phyloP scores from a whole-genome alignment of 106 monocot species.

The Gastrodia elata region DNA sequence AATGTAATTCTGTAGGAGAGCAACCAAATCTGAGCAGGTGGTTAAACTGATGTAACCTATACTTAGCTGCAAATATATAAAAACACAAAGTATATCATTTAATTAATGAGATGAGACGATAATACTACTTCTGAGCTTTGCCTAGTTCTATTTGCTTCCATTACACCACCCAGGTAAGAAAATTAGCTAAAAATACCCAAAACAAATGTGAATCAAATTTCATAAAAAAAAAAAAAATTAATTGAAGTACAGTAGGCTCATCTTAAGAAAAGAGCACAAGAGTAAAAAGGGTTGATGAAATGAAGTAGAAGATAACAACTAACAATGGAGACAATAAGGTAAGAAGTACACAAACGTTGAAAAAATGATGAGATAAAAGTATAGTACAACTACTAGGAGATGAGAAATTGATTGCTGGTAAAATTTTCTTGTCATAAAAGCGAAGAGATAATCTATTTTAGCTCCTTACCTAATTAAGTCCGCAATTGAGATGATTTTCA shows the following conservation, averaged over 20 bases:
- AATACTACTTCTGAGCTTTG: neutral
- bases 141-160: neutral
- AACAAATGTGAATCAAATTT: neutral
- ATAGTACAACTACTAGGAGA: neutral
- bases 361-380: too few relatives aligned
- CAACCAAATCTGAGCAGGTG: neutral
- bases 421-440: neutral
- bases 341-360: too few relatives aligned
- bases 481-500: conserved; percentile 91
- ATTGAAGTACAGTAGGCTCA: neutral
- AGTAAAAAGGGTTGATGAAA: neutral
- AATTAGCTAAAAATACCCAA: neutral
- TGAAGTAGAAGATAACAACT: neutral
- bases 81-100: neutral
- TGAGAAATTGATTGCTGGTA: neutral
- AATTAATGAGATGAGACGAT: neutral
- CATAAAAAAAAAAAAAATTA: neutral
- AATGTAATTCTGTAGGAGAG: too few relatives aligned
- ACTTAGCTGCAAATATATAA: neutral
- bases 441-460: neutral
- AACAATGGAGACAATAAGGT: too few relatives aligned
- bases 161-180: neutral
- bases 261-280: neutral
- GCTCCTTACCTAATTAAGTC: conserved; percentile 70
- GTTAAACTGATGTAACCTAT: neutral